Evolutionary conservation across 2,329 filamentous ascomycete genomes (phyloP).

Genomic region (Colletotrichum sp.): DNA sequence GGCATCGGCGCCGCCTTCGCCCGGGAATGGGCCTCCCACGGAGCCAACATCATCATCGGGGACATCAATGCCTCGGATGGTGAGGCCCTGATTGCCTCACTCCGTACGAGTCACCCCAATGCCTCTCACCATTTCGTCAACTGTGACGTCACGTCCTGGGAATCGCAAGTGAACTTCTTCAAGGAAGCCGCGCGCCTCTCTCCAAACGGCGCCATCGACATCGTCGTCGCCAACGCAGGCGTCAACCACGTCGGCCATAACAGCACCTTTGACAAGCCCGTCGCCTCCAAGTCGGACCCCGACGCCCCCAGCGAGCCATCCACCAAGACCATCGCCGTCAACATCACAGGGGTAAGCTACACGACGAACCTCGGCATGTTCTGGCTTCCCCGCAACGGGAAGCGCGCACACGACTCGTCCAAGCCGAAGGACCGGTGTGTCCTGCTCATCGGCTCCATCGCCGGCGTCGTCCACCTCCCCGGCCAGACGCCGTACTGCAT

Average conservation of each 20-base stretch:
- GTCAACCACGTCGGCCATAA: constrained; percentile 45
- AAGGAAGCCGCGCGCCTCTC: constrained; percentile 59
- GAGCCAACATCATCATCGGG: constrained; percentile 66
- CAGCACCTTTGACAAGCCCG: constrained; percentile 51
- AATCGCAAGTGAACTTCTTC: constrained; percentile 69
- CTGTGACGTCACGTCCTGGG: constrained; percentile 71
- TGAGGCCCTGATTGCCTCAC: constrained; percentile 56
- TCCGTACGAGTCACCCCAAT: constrained; percentile 45
- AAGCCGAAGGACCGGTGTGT: constrained; percentile 58
- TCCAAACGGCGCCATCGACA: constrained; percentile 61
- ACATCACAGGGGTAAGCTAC: constrained; percentile 68
- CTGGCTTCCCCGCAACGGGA: constrained; percentile 54
- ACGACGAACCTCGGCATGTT: constrained; percentile 69
- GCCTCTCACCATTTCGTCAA: constrained; percentile 51
- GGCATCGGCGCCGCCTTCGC: constrained; percentile 63
- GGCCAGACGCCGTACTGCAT: constrained; percentile 59
- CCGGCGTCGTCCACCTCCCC: constrained; percentile 53
- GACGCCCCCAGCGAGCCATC: constrained; percentile 47
- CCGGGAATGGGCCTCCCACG: constrained; percentile 56
- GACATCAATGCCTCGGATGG: constrained; percentile 64
- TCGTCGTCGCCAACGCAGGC: constrained; percentile 71
- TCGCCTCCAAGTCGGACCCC: constrained; percentile 44
- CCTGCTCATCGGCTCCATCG: constrained; percentile 67
- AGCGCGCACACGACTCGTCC: neutral
- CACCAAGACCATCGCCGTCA: constrained; percentile 63